A percentile compares a stretch with the other conserved stretches of the same genome.
Conservation (phyloP, 306 rosid genomes). For the Castanopsis chinensis region DNA sequence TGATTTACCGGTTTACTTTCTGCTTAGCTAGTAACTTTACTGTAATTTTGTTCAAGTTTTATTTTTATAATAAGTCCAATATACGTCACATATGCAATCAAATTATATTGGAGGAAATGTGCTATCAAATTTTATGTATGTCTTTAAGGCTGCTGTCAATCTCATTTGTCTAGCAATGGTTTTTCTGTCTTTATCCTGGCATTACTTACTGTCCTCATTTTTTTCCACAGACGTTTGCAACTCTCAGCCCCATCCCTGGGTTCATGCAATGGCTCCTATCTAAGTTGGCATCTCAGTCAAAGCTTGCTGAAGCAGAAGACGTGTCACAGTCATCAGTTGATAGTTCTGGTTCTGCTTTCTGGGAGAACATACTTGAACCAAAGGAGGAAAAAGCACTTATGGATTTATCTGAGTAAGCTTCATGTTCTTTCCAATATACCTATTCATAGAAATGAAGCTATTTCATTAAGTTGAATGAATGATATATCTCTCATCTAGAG, state of each 20-base stretch:
- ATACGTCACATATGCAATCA: background rate
- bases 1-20: background rate
- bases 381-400: conserved; percentile 71
- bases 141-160: conserved; percentile 8
- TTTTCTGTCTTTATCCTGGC: conserved; percentile 13
- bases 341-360: conserved; percentile 61
- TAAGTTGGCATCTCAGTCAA: conserved; percentile 74
- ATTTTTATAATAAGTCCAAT: background rate
- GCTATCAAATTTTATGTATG: background rate
- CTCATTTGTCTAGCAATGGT: conserved; percentile 14
- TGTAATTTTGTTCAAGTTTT: background rate
- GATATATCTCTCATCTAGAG: background rate
- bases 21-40: background rate
- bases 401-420: conserved; percentile 61
- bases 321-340: conserved; percentile 31
- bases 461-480: background rate
- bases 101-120: background rate
- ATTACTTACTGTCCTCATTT: conserved; percentile 11
- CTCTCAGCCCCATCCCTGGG: conserved; percentile 97
- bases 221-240: conserved; percentile 67
- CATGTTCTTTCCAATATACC: background rate
- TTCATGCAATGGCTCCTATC: conserved; percentile 87
- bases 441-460: background rate
- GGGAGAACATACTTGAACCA: conserved; percentile 73
- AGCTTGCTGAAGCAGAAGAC: conserved; percentile 53